Evolutionary conservation across 805 yeast species (phyloP).

Genomic region (Saccharomycopsis oosterbeekiorum): DNA sequence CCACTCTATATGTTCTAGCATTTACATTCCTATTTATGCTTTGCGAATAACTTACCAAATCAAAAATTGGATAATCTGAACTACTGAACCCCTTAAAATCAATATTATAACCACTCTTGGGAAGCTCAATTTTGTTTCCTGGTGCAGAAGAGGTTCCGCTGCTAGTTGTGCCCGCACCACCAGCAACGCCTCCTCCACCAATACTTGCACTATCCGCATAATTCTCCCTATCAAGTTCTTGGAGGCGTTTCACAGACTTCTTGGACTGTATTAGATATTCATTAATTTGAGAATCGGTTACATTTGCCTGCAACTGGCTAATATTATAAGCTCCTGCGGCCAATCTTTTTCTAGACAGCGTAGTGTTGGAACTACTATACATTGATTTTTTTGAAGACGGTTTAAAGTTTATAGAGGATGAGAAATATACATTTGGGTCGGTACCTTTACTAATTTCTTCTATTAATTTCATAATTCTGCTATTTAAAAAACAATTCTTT

Average conservation of each 20-base stretch:
- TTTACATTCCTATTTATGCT: slow-evolving; percentile 5
- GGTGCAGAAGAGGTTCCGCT: neutral
- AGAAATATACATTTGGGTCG: slow-evolving; percentile 18
- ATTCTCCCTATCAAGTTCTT: slow-evolving; percentile 17
- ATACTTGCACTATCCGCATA: slow-evolving; percentile 7
- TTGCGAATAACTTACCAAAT: slow-evolving; percentile 15
- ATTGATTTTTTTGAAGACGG: slow-evolving; percentile 14
- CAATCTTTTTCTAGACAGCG: slow-evolving; percentile 15
- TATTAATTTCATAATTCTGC: slow-evolving; percentile 10
- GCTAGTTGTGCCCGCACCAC: neutral
- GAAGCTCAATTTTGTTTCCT: slow-evolving; percentile 14
- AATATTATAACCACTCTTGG: slow-evolving; percentile 14
- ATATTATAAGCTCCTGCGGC: slow-evolving; percentile 19
- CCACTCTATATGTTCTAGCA: slow-evolving; percentile 7
- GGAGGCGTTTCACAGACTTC: slow-evolving; percentile 15
- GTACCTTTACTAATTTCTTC: slow-evolving; percentile 18
- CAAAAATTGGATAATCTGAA: slow-evolving; percentile 16
- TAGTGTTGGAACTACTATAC: slow-evolving; percentile 17
- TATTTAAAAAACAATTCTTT: neutral
- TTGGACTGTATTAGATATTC: slow-evolving; percentile 14
- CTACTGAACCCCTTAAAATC: slow-evolving; percentile 14
- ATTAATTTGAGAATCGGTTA: slow-evolving; percentile 11
- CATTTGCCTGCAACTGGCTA: slow-evolving; percentile 16
- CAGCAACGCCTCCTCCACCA: no score
- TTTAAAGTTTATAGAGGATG: slow-evolving; percentile 18